Conservation (phyloP, 2,329 filamentous ascomycete genomes). For the Claviceps pazoutovae region DNA sequence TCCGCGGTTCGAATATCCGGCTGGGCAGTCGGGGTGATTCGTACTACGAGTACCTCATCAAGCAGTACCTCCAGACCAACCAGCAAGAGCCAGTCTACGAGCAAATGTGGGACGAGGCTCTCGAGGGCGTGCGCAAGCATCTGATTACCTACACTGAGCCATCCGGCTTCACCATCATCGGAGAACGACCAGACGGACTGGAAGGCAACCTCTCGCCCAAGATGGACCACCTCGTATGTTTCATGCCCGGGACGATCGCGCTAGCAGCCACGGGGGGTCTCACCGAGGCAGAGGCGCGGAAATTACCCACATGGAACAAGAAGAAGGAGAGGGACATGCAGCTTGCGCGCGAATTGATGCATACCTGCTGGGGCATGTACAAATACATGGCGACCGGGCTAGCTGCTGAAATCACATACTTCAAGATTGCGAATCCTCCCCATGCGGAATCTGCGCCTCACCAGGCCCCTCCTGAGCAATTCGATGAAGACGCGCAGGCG, state of each 20-base stretch:
- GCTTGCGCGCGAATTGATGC: slow-evolving; percentile 79
- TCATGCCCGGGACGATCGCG: slow-evolving; percentile 92
- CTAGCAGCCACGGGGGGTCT: slow-evolving; percentile 71
- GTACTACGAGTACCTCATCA: slow-evolving; percentile 98
- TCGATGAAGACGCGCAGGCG: slow-evolving; percentile 38
- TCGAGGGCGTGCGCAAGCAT: slow-evolving; percentile 79
- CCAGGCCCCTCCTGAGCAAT: slow-evolving; percentile 30
- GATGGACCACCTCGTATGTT: slow-evolving; percentile 97
- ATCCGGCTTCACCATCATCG: slow-evolving; percentile 75
- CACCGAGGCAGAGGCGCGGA: slow-evolving; percentile 60
- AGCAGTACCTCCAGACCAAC: slow-evolving; percentile 91
- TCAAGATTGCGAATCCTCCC: slow-evolving; percentile 59
- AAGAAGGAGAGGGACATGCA: slow-evolving; percentile 77
- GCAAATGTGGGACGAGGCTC: slow-evolving; percentile 83
- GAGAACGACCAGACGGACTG: slow-evolving; percentile 68
- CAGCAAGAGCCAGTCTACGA: slow-evolving; percentile 73
- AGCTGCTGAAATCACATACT: slow-evolving; percentile 90
- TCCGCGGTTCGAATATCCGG: slow-evolving; percentile 74
- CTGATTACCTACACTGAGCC: slow-evolving; percentile 77
- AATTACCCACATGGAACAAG: slow-evolving; percentile 56
- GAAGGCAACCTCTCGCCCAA: slow-evolving; percentile 57
- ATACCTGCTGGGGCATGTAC: slow-evolving; percentile 98
- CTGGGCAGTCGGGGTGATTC: slow-evolving; percentile 90
- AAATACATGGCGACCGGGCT: slow-evolving; percentile 77
- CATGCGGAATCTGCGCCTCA: slow-evolving; percentile 38